phyloP scores from a whole-genome alignment of 495 filamentous ascomycete species.

The Ascodesmis nigricans region DNA sequence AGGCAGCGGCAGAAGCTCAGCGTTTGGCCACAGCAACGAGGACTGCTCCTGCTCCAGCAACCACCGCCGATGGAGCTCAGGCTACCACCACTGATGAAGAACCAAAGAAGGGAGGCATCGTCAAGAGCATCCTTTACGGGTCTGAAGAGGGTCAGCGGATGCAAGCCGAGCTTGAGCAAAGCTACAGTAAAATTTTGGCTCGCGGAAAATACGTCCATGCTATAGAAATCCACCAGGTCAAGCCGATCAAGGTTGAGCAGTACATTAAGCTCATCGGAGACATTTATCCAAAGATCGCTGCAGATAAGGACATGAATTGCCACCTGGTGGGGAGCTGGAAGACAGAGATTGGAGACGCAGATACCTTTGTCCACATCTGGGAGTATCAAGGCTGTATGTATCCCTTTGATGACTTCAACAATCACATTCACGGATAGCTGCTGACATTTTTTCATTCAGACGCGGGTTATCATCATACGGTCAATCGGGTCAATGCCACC shows the following conservation, averaged over 20 bases:
- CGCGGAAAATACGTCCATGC: slow-evolving; percentile 96
- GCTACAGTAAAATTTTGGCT: slow-evolving; percentile 80
- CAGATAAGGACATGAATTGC: slow-evolving; percentile 63
- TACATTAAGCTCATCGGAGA: slow-evolving; percentile 79
- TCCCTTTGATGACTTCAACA: not conserved
- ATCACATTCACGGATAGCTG: too few species aligned
- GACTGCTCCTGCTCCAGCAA: slow-evolving; percentile 21
- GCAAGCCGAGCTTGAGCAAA: slow-evolving; percentile 83
- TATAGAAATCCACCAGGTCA: slow-evolving; percentile 91
- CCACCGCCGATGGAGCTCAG: slow-evolving; percentile 5
- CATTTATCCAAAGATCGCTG: slow-evolving; percentile 79
- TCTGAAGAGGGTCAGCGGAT: slow-evolving; percentile 81
- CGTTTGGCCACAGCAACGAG: slow-evolving; percentile 33
- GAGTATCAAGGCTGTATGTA: too few species aligned
- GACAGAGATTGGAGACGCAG: slow-evolving; percentile 92
- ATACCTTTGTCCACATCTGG: too few species aligned
- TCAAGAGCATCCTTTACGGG: slow-evolving; percentile 65
- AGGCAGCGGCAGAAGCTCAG: slow-evolving; percentile 66
- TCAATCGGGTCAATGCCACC: slow-evolving; percentile 58
- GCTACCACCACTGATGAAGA: slow-evolving; percentile 7
- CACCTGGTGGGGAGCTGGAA: slow-evolving; percentile 95
- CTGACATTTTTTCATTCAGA: slow-evolving; percentile 6
- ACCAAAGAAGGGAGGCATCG: slow-evolving; percentile 9
- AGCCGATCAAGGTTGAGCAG: slow-evolving; percentile 85
- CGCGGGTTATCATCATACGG: slow-evolving; percentile 78